Conservation (phyloP, 352 stramenopile species). For the Phytophthora cactorum region DNA sequence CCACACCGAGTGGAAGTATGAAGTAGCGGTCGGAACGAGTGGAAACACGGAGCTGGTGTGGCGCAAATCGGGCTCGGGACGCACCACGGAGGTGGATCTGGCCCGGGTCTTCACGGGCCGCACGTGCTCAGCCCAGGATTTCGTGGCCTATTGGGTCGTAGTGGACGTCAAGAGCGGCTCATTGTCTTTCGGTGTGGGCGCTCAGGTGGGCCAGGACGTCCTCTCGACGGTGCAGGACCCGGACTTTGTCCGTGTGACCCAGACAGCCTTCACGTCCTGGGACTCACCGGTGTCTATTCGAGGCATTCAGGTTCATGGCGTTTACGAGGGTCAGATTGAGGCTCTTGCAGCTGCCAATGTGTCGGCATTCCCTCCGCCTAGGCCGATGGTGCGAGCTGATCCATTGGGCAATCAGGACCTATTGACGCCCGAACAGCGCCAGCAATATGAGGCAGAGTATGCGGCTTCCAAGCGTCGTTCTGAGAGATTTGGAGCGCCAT, state of each 20-base stretch:
- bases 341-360: constrained; percentile 42
- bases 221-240: constrained; percentile 57
- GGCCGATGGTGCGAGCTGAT: constrained; percentile 67
- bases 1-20: constrained; percentile 58
- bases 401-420: constrained; percentile 62
- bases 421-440: constrained; percentile 57
- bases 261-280: constrained; percentile 74
- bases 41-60: constrained; percentile 81
- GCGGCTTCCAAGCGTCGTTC: constrained; percentile 53
- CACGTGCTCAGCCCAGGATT: constrained; percentile 62
- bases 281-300: constrained; percentile 59
- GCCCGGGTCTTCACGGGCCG: constrained; percentile 68
- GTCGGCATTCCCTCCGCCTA: constrained; percentile 44
- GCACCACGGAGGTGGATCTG: constrained; percentile 59
- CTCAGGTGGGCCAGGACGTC: constrained; percentile 58
- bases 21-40: constrained; percentile 69
- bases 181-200: constrained; percentile 59
- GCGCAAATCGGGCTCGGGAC: constrained; percentile 53
- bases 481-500: constrained; percentile 70
- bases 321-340: constrained; percentile 37
- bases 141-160: constrained; percentile 79
- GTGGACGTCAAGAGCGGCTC: constrained; percentile 37
- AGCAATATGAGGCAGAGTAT: constrained; percentile 56
- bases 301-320: constrained; percentile 46
- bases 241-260: constrained; percentile 43